Evolutionary conservation across 2,329 filamentous ascomycete species (phyloP).

Genomic region (Penicillium aurantiogriseum): DNA sequence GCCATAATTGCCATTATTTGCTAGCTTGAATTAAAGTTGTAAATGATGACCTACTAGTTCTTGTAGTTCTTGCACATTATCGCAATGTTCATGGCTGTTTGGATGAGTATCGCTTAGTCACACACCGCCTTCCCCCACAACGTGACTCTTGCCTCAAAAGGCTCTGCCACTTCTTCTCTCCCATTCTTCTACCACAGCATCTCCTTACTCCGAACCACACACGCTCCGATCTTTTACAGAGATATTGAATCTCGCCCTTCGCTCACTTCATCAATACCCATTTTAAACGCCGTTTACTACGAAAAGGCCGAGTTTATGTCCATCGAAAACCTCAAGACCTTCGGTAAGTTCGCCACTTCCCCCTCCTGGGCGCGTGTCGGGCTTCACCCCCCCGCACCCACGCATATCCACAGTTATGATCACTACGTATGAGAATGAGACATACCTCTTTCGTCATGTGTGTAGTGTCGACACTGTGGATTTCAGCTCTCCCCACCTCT

Average conservation of each 20-base stretch:
- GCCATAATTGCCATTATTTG: background rate
- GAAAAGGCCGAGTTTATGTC: conserved; percentile 88
- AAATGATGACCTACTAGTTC: background rate
- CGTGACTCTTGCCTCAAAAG: conserved; percentile 36
- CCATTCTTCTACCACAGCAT: conserved; percentile 30
- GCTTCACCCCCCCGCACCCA: conserved; percentile 4
- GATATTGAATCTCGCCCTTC: conserved; percentile 34
- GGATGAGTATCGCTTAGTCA: conserved; percentile 28
- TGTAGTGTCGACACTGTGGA: background rate
- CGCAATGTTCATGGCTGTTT: background rate
- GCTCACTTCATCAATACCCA: conserved; percentile 33
- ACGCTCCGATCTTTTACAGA: conserved; percentile 29
- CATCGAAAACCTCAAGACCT: conserved; percentile 98
- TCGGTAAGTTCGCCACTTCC: conserved; percentile 64
- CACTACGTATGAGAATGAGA: background rate
- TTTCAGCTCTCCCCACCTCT: conserved; percentile 2
- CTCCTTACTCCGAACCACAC: conserved; percentile 16
- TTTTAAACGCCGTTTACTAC: conserved; percentile 50
- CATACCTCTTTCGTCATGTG: background rate
- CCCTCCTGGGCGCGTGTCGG: conserved; percentile 18
- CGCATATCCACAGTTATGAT: conserved; percentile 3
- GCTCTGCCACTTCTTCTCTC: conserved; percentile 32
- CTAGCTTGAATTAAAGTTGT: background rate
- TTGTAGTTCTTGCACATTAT: background rate
- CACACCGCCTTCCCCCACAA: conserved; percentile 37